These are phyloP conservation scores for Diplodia corticola DNA, from an alignment of 2,329 filamentous ascomycete species.

Conservation along the genomic window DNA sequence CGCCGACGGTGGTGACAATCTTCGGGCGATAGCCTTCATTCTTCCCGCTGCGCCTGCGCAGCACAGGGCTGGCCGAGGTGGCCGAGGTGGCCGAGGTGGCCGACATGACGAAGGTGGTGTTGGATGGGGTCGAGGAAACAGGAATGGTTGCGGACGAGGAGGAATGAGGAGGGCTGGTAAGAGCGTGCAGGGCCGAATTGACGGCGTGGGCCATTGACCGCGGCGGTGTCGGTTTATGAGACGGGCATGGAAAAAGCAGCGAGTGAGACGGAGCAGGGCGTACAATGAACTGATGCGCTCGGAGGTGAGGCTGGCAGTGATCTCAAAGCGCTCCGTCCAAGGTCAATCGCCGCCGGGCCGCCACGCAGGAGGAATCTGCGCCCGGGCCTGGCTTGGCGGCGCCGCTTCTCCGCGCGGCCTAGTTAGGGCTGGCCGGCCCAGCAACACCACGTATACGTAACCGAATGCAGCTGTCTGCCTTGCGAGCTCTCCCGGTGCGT, in stretches of 20 bases:
- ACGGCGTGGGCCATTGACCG: conserved; percentile 18
- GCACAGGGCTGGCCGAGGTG: conserved; percentile 59
- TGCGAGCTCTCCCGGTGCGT: conserved; percentile 4
- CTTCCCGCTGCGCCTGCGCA: conserved; percentile 47
- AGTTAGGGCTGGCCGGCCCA: conserved; percentile 7
- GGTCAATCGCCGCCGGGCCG: conserved; percentile 7
- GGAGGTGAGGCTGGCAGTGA: conserved; percentile 16
- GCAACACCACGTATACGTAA: conserved; percentile 21
- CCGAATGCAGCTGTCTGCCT: not conserved
- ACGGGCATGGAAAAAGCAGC: conserved; percentile 11
- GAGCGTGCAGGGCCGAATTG: conserved; percentile 15
- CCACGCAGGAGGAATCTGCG: conserved; percentile 3
- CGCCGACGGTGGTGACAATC: conserved; percentile 63
- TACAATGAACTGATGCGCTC: conserved; percentile 19
- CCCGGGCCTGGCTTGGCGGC: not conserved
- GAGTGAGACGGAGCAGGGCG: conserved; percentile 6
- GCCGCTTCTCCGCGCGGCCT: conserved; percentile 5
- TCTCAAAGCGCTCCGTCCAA: conserved; percentile 16
- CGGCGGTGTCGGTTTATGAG: not conserved
- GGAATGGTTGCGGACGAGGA: conserved; percentile 20
- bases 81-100: conserved; percentile 74
- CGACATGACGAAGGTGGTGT: conserved; percentile 88
- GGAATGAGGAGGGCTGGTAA: conserved; percentile 15
- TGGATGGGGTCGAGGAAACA: conserved; percentile 50
- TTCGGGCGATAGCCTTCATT: conserved; percentile 80